phyloP scores from a whole-genome alignment of 352 stramenopile species.

The Phytophthora pini region DNA sequence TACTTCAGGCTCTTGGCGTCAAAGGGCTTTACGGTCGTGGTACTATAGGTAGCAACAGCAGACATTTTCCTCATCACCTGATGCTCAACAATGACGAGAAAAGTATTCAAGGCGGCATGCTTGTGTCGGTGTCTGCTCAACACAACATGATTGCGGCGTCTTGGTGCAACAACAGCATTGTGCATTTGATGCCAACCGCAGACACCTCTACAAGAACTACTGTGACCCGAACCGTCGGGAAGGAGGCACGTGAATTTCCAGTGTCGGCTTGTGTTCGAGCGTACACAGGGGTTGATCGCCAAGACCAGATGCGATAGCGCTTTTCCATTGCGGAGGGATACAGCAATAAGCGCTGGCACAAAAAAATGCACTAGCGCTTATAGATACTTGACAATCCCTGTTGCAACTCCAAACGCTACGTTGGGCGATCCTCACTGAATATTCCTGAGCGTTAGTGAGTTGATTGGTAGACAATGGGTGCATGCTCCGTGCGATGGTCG shows the following conservation, averaged over 20 bases:
- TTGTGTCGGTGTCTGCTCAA: not conserved
- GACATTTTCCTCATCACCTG: not conserved
- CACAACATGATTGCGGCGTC: constrained; percentile 8
- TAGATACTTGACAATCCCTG: not conserved
- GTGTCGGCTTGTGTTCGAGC: constrained; percentile 32
- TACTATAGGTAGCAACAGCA: not conserved
- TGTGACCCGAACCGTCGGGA: constrained; percentile 4
- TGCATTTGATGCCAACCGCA: constrained; percentile 8
- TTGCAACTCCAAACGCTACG: not conserved
- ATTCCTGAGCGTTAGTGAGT: constrained; percentile 6
- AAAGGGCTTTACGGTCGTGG: not conserved
- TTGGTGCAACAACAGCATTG: constrained; percentile 6
- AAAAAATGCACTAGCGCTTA: constrained; percentile 21
- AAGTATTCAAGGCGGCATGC: not conserved
- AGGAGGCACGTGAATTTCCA: constrained; percentile 10
- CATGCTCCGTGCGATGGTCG: constrained; percentile 3
- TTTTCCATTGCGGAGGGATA: constrained; percentile 37
- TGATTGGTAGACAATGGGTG: constrained; percentile 3
- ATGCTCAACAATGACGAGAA: constrained; percentile 2
- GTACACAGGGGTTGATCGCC: constrained; percentile 32
- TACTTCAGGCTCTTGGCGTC: constrained; percentile 1
- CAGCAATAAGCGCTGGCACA: constrained; percentile 37
- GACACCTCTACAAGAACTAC: not conserved
- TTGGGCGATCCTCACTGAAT: not conserved
- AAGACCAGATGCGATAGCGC: constrained; percentile 33